Conservation (phyloP, 2,329 filamentous ascomycete genomes). For the Calonectria honghensis region DNA sequence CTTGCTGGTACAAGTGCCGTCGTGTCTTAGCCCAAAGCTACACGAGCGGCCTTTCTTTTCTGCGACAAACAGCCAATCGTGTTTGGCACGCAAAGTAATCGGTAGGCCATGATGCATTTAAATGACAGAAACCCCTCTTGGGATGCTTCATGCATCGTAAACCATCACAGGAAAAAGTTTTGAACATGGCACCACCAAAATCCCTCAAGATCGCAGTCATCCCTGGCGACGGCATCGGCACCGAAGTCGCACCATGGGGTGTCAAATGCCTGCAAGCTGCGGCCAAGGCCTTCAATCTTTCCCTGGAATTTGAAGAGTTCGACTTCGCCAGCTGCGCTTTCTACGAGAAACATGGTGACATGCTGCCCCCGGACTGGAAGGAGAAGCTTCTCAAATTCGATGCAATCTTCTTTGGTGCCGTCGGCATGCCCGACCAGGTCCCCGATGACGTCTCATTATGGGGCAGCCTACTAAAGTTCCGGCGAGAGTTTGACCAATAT, state of each 20-base stretch:
- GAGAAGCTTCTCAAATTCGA: constrained; percentile 75
- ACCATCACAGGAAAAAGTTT: not conserved
- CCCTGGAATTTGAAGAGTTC: constrained; percentile 76
- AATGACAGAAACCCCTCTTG: not conserved
- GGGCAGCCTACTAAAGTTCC: constrained; percentile 80
- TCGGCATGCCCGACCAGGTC: constrained; percentile 73
- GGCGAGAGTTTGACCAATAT: constrained; percentile 81
- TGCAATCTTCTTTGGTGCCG: constrained; percentile 81
- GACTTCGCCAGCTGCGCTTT: constrained; percentile 81
- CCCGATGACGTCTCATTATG: constrained; percentile 81
- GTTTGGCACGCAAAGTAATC: not conserved
- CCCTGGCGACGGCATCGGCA: constrained; percentile 81
- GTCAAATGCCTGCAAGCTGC: constrained; percentile 75
- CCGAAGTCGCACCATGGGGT: constrained; percentile 79
- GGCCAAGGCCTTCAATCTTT: constrained; percentile 68
- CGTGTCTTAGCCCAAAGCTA: not conserved
- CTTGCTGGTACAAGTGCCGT: not conserved
- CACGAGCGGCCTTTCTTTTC: constrained; percentile 1
- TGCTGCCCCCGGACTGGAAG: constrained; percentile 67
- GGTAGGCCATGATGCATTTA: not conserved
- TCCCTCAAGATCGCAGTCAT: constrained; percentile 74
- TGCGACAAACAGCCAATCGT: not conserved
- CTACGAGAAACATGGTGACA: constrained; percentile 66
- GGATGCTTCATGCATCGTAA: not conserved
- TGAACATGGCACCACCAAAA: constrained; percentile 59